Evolutionary conservation across 768 basidiomycete species (phyloP).

Genomic region (Hygrophorus pudorinus): DNA sequence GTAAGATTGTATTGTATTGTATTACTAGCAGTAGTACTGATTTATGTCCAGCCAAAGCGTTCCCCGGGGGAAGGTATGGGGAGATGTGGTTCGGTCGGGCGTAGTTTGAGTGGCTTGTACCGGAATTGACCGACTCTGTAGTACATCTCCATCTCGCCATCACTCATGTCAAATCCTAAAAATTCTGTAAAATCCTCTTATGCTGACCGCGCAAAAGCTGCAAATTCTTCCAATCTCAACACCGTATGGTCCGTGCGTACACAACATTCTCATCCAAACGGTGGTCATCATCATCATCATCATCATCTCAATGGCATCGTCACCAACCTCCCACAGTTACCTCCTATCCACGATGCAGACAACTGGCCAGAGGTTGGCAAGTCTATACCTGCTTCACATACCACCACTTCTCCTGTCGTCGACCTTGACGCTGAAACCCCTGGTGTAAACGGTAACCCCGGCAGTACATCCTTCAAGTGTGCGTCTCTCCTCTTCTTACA

Average conservation of each 20-base stretch:
- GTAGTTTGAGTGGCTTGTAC: too few species aligned
- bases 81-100: too few species aligned
- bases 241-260: conserved; percentile 3
- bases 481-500: background rate
- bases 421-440: background rate
- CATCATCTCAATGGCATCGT: conserved; percentile 17
- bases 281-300: conserved; percentile 39
- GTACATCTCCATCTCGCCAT: background rate
- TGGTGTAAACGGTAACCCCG: background rate
- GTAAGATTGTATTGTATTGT: conserved; percentile 20
- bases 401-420: background rate
- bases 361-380: conserved; percentile 39
- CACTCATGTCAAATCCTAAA: background rate
- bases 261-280: conserved; percentile 9
- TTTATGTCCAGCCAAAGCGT: too few species aligned
- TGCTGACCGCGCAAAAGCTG: too few species aligned
- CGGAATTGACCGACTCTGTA: too few species aligned
- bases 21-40: too few species aligned
- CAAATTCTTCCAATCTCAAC: conserved; percentile 5
- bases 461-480: background rate
- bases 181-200: too few species aligned
- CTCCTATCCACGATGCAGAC: conserved; percentile 24
- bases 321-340: conserved; percentile 13
- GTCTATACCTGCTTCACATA: background rate
- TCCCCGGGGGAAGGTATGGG: too few species aligned